Conservation (phyloP, 2,329 filamentous ascomycete genomes). For the Lasiodiplodia hormozganensis region DNA sequence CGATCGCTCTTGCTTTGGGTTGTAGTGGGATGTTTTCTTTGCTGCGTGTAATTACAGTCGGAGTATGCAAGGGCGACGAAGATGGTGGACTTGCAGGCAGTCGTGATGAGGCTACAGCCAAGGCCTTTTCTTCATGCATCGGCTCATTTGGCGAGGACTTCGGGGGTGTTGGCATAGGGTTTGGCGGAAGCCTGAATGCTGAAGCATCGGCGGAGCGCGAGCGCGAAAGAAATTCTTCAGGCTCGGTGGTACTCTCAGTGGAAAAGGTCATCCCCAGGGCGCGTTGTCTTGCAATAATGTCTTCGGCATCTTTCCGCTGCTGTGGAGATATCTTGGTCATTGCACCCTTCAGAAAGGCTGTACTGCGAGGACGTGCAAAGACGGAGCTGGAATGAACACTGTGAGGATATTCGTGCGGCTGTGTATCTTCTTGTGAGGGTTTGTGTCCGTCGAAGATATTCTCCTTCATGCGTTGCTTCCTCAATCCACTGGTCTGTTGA, state of each 20-base stretch:
- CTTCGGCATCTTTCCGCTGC: background rate
- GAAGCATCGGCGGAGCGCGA: background rate
- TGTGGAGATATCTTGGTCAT: background rate
- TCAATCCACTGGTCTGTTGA: background rate
- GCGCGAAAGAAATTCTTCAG: background rate
- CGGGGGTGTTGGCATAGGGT: slow-evolving; percentile 4
- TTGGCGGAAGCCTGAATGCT: slow-evolving; percentile 1
- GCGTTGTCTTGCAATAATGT: background rate
- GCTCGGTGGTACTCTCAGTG: background rate
- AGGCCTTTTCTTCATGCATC: background rate
- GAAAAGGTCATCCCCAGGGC: background rate
- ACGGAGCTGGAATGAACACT: background rate
- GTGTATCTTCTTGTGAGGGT: background rate
- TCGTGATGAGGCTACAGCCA: background rate
- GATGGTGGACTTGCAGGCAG: background rate
- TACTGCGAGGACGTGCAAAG: background rate
- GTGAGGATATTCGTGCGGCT: background rate
- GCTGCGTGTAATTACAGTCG: background rate
- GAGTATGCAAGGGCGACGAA: background rate
- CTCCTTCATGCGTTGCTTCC: background rate
- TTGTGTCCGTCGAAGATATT: background rate
- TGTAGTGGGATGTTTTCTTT: background rate
- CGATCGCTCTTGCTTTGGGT: background rate
- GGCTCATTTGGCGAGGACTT: slow-evolving; percentile 7
- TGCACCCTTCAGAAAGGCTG: background rate